Evolutionary conservation across 1,284 basidiomycete species (phyloP), one percentile per base, ranked within the genome.

Genomic region (Ustilago loliicola): DNA sequence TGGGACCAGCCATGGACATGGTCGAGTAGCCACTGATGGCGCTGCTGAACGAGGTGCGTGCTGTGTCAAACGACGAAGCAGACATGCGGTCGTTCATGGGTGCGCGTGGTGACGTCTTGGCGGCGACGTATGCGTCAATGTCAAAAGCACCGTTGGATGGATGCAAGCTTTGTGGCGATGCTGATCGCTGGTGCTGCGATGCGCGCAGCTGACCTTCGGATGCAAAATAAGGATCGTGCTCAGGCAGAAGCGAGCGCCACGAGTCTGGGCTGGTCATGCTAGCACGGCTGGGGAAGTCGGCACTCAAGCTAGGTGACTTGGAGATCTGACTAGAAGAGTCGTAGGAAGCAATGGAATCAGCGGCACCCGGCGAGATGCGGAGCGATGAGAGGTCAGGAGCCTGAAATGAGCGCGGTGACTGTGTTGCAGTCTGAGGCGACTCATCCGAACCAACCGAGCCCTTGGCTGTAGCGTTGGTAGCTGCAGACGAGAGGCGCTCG

Each of bases 161-260:
- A 42, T 34, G 68, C 48, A 71, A 42, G 50, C 34, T 58, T n/a
- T 66, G 68, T 3, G 72, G 72, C 9, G 69, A 72, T 15, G 64
- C 48, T 2, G 72, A 68, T 8, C 58, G 69, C 25, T 48, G 47
- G 7, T 19, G 29, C 19, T 50, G 58, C 27, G 57, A 60, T 47
- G 65, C 51, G 17, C 65, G 60, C 53, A 66, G 29, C 48, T 68
- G 42, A 21, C 64, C 54, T 17, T 75, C 77, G 1, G 72, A 55
- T 6, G 71, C 74, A 66, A 80, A 82, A 68, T 70, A 82, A 1
- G 79, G 81, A 51, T 82, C 81, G 59, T 82, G 67, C 56, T 75
- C 70, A 0, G 80, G 80, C 2, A 82, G 72, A 4, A 82, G 61
- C 25, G 73, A 70, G 21, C 81, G 68, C 81, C 81, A 82, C 25